A percentile compares a stretch with the other conserved stretches of the same genome.
Conservation (phyloP, 306 rosid genomes). For the Leucaena leucocephala region DNA sequence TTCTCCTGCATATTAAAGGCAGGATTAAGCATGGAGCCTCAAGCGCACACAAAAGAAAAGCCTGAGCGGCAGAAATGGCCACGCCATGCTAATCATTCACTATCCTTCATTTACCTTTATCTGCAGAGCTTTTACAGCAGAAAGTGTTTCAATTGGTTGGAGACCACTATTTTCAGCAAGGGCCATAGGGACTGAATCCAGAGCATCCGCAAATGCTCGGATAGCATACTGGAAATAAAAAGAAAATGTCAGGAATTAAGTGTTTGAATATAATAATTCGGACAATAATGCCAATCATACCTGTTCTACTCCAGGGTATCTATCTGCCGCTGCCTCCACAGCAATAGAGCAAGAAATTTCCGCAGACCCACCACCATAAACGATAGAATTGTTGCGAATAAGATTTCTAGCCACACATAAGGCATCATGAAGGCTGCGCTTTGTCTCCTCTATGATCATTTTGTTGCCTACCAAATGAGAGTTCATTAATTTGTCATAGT, state of each 20-base stretch:
- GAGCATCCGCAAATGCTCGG: conserved; percentile 92
- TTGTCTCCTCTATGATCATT: conserved; percentile 97
- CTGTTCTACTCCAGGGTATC: conserved; percentile 94
- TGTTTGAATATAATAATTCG: not conserved
- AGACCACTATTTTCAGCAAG: conserved; percentile 53
- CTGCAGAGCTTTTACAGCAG: conserved; percentile 92
- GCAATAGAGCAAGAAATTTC: conserved; percentile 90
- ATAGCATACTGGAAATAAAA: conserved; percentile 77
- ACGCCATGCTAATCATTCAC: no score
- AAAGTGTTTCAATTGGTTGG: conserved; percentile 91
- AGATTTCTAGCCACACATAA: conserved; percentile 97
- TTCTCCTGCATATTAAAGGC: conserved; percentile 61
- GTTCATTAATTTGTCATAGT: conserved; percentile 26
- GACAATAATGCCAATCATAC: conserved; percentile 41
- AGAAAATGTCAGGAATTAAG: conserved; percentile 13
- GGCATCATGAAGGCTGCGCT: conserved; percentile 95
- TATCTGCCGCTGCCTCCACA: conserved; percentile 92
- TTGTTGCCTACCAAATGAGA: conserved; percentile 73
- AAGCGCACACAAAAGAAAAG: not conserved
- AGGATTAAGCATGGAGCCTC: conserved; percentile 17
- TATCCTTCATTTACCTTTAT: conserved; percentile 56
- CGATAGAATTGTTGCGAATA: conserved; percentile 91
- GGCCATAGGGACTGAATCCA: conserved; percentile 65
- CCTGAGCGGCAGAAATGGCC: not conserved
- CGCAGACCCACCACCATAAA: conserved; percentile 98